Percentiles rank a stretch among this genome's conserved stretches.
Evolutionary conservation across 2,329 filamentous ascomycete genomes (phyloP).

Genomic region (Clathrospora elynae): DNA sequence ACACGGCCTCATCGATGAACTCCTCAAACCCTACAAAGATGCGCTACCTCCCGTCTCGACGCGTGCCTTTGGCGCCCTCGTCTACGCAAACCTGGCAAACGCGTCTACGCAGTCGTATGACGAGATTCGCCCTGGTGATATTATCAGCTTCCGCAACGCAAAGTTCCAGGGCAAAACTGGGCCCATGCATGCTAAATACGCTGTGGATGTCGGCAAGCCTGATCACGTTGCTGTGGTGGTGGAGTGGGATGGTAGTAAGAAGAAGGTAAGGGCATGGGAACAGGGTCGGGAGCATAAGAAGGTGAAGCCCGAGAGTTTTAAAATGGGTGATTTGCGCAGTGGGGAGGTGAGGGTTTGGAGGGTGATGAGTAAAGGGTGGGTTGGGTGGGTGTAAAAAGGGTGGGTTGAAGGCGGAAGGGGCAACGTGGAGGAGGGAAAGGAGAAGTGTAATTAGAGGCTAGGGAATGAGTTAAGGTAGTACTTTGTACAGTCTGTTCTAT

Average conservation of each 20-base stretch:
- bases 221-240: slow-evolving; percentile 89
- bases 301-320: slow-evolving; percentile 91
- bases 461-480: too few relatives aligned
- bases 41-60: slow-evolving; percentile 85
- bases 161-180: slow-evolving; percentile 95
- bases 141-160: slow-evolving; percentile 89
- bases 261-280: slow-evolving; percentile 95
- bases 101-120: slow-evolving; percentile 88
- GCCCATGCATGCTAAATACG: slow-evolving; percentile 94
- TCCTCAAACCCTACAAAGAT: slow-evolving; percentile 73
- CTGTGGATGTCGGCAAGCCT: slow-evolving; percentile 81
- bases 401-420: too few relatives aligned
- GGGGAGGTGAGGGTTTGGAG: slow-evolving; percentile 98
- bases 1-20: slow-evolving; percentile 74
- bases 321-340: slow-evolving; percentile 86
- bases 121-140: slow-evolving; percentile 90
- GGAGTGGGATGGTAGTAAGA: slow-evolving; percentile 98
- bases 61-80: slow-evolving; percentile 85
- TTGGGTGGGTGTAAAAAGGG: too few relatives aligned
- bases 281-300: slow-evolving; percentile 93
- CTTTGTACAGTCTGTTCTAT: too few relatives aligned
- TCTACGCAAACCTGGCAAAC: slow-evolving; percentile 95
- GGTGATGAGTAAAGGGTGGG: slow-evolving; percentile 88
- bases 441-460: too few relatives aligned
- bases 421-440: too few relatives aligned